Evolutionary conservation across 768 basidiomycete species (phyloP).

Genomic region (Kwoniella bestiolae): DNA sequence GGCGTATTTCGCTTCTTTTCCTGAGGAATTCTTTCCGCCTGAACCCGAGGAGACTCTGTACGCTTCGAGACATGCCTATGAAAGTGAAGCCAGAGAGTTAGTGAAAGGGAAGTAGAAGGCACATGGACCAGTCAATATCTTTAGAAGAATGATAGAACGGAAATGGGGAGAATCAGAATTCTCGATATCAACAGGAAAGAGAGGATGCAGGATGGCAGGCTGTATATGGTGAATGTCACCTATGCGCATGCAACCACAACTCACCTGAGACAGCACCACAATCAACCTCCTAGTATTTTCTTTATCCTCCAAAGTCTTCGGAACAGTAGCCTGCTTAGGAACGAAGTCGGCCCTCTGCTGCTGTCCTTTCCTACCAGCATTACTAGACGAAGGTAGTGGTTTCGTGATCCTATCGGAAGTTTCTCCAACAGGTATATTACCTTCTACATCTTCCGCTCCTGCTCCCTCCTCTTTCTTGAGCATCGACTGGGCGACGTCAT

Average conservation of each 20-base stretch:
- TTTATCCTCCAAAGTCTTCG: conserved; percentile 61
- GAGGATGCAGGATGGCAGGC: no score
- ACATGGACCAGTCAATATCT: neutral
- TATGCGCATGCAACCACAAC: conserved; percentile 12
- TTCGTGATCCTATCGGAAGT: conserved; percentile 36
- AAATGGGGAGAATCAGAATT: no score
- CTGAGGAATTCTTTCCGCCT: conserved; percentile 61
- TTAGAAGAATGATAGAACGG: neutral
- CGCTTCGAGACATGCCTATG: conserved; percentile 90
- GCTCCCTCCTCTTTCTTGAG: neutral
- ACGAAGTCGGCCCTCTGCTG: conserved; percentile 56
- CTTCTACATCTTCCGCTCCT: conserved; percentile 17
- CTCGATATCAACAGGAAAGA: no score
- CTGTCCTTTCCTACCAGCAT: conserved; percentile 1
- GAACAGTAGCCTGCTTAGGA: conserved; percentile 78
- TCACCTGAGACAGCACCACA: conserved; percentile 69
- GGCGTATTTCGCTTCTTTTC: conserved; percentile 87
- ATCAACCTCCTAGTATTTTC: conserved; percentile 69
- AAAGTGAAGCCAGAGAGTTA: no score
- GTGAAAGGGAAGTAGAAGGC: no score
- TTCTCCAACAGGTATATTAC: conserved; percentile 13
- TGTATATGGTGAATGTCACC: neutral
- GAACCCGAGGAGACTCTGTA: conserved; percentile 78
- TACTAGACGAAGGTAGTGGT: conserved; percentile 42
- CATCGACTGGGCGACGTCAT: conserved; percentile 17